These are phyloP conservation scores for Leishmania braziliensis DNA, from an alignment of 208 protist genomes.

Conservation along the genomic window DNA sequence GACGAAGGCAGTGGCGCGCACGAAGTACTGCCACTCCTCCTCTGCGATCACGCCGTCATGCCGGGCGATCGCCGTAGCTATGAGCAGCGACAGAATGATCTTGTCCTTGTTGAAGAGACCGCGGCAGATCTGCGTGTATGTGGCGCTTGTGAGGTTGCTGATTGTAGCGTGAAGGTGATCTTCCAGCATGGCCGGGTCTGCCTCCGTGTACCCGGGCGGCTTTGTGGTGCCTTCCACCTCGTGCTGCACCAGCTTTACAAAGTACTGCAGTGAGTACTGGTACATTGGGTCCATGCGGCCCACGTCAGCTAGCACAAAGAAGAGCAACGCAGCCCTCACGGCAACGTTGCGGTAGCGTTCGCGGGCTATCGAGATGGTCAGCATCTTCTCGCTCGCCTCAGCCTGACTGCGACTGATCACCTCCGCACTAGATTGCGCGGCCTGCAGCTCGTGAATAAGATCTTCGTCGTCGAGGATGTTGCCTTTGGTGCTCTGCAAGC, in stretches of 20 bases:
- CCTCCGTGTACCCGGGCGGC: slow-evolving; percentile 48
- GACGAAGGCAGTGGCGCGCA: slow-evolving; percentile 88
- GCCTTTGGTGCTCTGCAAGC: slow-evolving; percentile 85
- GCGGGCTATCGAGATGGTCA: slow-evolving; percentile 89
- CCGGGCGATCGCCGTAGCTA: slow-evolving; percentile 88
- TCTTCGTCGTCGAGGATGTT: slow-evolving; percentile 96
- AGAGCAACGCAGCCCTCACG: slow-evolving; percentile 92
- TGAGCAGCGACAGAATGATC: slow-evolving; percentile 94
- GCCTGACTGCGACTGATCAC: slow-evolving; percentile 89
- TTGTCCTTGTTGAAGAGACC: slow-evolving; percentile 99
- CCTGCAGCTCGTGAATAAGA: slow-evolving; percentile 94
- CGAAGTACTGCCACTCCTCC: slow-evolving; percentile 94
- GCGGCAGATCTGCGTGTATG: slow-evolving; percentile 97
- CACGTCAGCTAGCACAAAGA: slow-evolving; percentile 95
- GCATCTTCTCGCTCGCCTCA: slow-evolving; percentile 93
- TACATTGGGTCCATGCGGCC: slow-evolving; percentile 98
- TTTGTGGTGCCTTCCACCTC: slow-evolving; percentile 84
- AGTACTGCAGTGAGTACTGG: slow-evolving; percentile 98
- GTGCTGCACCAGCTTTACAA: slow-evolving; percentile 94
- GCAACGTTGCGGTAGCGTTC: slow-evolving; percentile 92
- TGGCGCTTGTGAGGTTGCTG: slow-evolving; percentile 79
- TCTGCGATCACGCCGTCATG: slow-evolving; percentile 63
- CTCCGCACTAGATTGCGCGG: slow-evolving; percentile 91
- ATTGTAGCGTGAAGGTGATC: slow-evolving; percentile 87
- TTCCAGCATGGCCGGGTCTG: slow-evolving; percentile 56